phyloP scores from a whole-genome alignment of 805 yeast genomes.

The Spathaspora gorwiae region DNA sequence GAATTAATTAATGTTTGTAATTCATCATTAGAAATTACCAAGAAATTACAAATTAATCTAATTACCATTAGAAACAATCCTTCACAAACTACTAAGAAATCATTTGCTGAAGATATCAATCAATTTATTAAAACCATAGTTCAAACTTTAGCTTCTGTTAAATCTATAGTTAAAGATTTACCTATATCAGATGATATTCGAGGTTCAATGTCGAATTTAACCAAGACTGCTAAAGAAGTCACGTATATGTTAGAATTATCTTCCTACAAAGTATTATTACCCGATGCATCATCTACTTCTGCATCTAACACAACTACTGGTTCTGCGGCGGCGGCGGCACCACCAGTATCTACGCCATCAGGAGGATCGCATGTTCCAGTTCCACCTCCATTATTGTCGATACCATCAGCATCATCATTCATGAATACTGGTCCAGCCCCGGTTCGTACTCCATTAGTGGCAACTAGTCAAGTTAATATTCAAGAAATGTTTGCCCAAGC shows the following conservation, averaged over 20 bases:
- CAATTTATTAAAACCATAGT: constrained; percentile 78
- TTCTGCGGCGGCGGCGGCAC: not conserved
- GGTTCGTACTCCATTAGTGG: not conserved
- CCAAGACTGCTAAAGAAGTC: constrained; percentile 87
- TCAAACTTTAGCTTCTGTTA: constrained; percentile 77
- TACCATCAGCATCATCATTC: not conserved
- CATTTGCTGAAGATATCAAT: constrained; percentile 83
- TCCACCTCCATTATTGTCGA: constrained; percentile 1
- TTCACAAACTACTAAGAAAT: constrained; percentile 48
- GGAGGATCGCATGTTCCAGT: not conserved
- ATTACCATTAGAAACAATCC: constrained; percentile 46
- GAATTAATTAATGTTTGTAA: constrained; percentile 77
- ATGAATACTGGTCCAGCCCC: not conserved
- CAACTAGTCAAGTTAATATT: not conserved
- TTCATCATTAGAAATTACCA: constrained; percentile 77
- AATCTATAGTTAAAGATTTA: constrained; percentile 73
- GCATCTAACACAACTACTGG: not conserved
- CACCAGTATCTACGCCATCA: not conserved
- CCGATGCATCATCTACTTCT: constrained; percentile 12
- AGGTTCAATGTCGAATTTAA: constrained; percentile 72
- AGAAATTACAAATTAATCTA: constrained; percentile 54
- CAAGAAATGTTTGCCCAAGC: constrained; percentile 6
- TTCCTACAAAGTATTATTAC: constrained; percentile 27
- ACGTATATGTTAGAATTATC: constrained; percentile 72
- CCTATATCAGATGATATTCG: constrained; percentile 77